A percentile compares a stretch with the other conserved stretches of the same genome.
phyloP scores from a whole-genome alignment of 169 alveolate genomes.

The Cryptosporidium tyzzeri region DNA sequence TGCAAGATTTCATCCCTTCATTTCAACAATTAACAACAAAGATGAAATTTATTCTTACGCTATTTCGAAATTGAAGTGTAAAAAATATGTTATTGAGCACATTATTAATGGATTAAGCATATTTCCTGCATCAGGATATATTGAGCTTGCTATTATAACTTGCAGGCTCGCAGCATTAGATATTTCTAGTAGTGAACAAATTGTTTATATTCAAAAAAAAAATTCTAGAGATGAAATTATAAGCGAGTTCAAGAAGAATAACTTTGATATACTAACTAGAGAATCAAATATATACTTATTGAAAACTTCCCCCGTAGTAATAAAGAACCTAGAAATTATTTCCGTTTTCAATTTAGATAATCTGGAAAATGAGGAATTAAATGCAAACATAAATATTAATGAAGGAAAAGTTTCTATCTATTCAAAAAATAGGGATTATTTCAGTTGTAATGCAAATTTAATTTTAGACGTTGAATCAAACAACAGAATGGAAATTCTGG shows the following conservation, averaged over 20 bases:
- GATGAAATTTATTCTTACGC: constrained; percentile 24
- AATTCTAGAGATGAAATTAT: constrained; percentile 8
- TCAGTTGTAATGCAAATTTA: neutral
- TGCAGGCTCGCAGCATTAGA: constrained; percentile 44
- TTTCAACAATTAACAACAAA: constrained; percentile 14
- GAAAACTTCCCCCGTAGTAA: constrained; percentile 38
- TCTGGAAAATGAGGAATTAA: neutral
- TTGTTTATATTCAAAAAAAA: neutral
- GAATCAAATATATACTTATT: constrained; percentile 25
- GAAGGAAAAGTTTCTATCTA: constrained; percentile 34
- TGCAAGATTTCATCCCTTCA: constrained; percentile 71
- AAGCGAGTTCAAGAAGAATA: constrained; percentile 11
- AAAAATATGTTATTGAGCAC: constrained; percentile 32
- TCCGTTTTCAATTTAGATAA: constrained; percentile 25
- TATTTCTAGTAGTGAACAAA: neutral
- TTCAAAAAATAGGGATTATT: constrained; percentile 8
- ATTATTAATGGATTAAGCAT: constrained; percentile 27
- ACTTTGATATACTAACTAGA: neutral
- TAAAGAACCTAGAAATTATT: constrained; percentile 13
- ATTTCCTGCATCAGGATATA: constrained; percentile 69
- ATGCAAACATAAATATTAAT: constrained; percentile 6
- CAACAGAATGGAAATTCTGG: neutral
- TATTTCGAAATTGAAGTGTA: neutral
- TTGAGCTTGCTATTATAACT: constrained; percentile 17
- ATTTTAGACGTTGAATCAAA: constrained; percentile 21